These are phyloP conservation scores for Euphorbia peplus DNA, from an alignment of 345 rosid genomes.

Conservation along the genomic window DNA sequence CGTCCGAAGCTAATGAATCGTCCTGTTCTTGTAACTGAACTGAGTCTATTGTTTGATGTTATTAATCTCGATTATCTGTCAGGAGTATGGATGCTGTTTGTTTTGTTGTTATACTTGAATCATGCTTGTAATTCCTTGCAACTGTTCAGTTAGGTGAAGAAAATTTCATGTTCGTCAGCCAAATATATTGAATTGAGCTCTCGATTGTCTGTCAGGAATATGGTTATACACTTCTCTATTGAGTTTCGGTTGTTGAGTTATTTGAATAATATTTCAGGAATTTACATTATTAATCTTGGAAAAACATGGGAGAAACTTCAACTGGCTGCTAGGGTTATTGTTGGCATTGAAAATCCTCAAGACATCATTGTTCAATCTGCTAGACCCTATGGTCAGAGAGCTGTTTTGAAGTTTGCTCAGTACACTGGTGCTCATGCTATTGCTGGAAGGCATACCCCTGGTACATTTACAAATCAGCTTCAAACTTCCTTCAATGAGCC, in stretches of 20 bases:
- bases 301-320: conserved; percentile 90
- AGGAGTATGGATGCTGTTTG: too few species aligned
- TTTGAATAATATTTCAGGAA: conserved; percentile 38
- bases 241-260: not conserved
- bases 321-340: conserved; percentile 86
- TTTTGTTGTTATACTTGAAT: too few species aligned
- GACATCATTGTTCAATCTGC: conserved; percentile 97
- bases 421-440: conserved; percentile 93
- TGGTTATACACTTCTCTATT: too few species aligned
- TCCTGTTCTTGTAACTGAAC: too few species aligned
- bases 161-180: too few species aligned
- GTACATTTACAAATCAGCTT: conserved; percentile 91
- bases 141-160: too few species aligned
- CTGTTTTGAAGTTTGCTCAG: conserved; percentile 87
- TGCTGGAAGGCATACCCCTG: conserved; percentile 99
- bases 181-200: too few species aligned
- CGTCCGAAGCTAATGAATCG: too few species aligned
- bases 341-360: conserved; percentile 77
- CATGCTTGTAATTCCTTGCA: too few species aligned
- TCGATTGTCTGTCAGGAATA: too few species aligned
- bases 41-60: too few species aligned
- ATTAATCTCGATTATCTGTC: too few species aligned
- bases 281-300: conserved; percentile 83
- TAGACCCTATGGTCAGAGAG: conserved; percentile 96
- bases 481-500: conserved; percentile 94